A percentile compares a stretch with the other conserved stretches of the same genome.
Conservation (phyloP, 306 rosid genomes). For the Vigna trinervia region DNA sequence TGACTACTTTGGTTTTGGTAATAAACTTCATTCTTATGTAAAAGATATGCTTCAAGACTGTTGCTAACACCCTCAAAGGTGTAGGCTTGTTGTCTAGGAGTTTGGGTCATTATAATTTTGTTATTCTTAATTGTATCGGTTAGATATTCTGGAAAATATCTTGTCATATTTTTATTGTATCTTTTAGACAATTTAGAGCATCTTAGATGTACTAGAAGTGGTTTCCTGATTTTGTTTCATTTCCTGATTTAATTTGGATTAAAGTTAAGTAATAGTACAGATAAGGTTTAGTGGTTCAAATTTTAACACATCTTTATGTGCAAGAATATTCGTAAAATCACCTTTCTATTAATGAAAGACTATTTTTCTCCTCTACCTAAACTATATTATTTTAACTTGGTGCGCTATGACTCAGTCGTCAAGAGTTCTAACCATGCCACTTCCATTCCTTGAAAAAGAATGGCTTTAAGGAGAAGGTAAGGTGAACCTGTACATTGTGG, state of each 20-base stretch:
- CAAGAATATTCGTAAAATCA: neutral
- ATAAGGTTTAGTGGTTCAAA: neutral
- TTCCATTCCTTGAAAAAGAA: neutral
- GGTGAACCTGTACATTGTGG: neutral
- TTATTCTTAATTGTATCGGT: constrained; percentile 24
- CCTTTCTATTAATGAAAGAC: no score
- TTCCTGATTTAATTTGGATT: neutral
- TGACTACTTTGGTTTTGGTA: constrained; percentile 89
- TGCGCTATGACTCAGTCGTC: neutral
- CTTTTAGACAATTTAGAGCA: neutral
- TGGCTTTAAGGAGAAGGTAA: neutral
- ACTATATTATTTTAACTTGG: neutral
- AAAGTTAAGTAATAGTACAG: neutral
- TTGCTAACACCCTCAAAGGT: constrained; percentile 11
- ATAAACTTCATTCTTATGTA: constrained; percentile 38
- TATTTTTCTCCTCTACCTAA: neutral
- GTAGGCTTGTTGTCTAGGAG: constrained; percentile 24
- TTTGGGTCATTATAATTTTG: constrained; percentile 9
- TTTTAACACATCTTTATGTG: neutral
- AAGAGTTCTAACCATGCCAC: neutral
- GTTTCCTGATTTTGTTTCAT: neutral
- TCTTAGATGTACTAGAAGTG: neutral
- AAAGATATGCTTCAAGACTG: constrained; percentile 29
- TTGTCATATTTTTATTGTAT: neutral
- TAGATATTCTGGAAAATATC: constrained; percentile 6